phyloP scores from a whole-genome alignment of 2,329 filamentous ascomycete genomes.

The Colletotrichum camelliae region DNA sequence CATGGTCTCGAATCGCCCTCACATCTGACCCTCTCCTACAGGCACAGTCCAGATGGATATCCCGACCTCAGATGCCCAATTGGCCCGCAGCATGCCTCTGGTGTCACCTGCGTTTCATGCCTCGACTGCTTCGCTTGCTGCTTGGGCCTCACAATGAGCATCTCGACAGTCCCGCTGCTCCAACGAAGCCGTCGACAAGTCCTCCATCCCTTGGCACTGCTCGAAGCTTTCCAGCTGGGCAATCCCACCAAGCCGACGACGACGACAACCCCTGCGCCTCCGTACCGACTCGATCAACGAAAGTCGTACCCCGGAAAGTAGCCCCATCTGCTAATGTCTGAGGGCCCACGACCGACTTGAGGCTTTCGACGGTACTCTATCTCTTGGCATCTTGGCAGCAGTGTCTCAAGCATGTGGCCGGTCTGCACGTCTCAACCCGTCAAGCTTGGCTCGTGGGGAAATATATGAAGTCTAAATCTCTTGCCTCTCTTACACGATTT shows the following conservation, averaged over 20 bases:
- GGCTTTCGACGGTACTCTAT: constrained; percentile 6
- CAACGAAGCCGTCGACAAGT: neutral
- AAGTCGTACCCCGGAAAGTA: constrained; percentile 6
- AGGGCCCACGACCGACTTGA: constrained; percentile 9
- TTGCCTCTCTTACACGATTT: neutral
- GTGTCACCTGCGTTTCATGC: constrained; percentile 23
- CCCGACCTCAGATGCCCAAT: constrained; percentile 9
- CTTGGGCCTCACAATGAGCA: constrained; percentile 4
- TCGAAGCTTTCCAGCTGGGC: constrained; percentile 19
- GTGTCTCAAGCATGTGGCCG: constrained; percentile 17
- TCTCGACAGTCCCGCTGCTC: neutral
- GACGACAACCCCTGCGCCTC: neutral
- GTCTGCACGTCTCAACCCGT: constrained; percentile 1
- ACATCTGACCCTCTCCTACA: neutral
- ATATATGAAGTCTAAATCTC: constrained; percentile 21
- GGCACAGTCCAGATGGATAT: constrained; percentile 12
- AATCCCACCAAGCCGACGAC: constrained; percentile 8
- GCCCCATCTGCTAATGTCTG: constrained; percentile 8
- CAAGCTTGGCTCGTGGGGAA: constrained; percentile 15
- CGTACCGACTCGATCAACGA: constrained; percentile 14
- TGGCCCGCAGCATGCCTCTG: constrained; percentile 9
- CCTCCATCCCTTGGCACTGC: constrained; percentile 3
- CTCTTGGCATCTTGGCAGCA: constrained; percentile 17
- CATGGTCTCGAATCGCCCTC: constrained; percentile 18
- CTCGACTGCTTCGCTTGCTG: constrained; percentile 13